Evolutionary conservation across 2,329 filamentous ascomycete species (phyloP).

Genomic region (Colletotrichum tanaceti): DNA sequence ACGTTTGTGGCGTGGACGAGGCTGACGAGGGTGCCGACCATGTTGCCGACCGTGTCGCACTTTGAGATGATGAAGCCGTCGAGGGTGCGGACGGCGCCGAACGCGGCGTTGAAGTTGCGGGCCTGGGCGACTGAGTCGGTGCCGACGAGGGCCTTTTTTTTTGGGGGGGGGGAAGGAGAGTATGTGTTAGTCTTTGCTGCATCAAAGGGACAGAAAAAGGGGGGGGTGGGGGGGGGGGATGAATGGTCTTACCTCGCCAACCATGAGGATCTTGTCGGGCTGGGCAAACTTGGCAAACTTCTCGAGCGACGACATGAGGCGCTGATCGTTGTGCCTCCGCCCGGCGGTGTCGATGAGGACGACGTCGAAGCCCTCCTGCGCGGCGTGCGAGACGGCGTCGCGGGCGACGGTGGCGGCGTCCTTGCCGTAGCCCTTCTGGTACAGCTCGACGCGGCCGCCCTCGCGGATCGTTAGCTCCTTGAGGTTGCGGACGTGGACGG

Average conservation of each 20-base stretch:
- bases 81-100: conserved; percentile 81
- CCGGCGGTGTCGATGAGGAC: conserved; percentile 98
- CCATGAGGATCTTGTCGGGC: conserved; percentile 99
- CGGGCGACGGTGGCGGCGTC: conserved; percentile 96
- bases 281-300: conserved; percentile 97
- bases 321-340: conserved; percentile 92
- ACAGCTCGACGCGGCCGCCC: conserved; percentile 87
- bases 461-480: conserved; percentile 89
- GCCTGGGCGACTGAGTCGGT: conserved; percentile 96
- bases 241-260: conserved; percentile 68
- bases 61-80: conserved; percentile 99
- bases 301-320: conserved; percentile 95
- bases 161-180: background rate
- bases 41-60: conserved; percentile 99
- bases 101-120: conserved; percentile 93
- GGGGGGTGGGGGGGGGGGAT: background rate
- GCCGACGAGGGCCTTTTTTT: conserved; percentile 82
- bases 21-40: conserved; percentile 94
- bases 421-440: conserved; percentile 97
- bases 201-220: background rate
- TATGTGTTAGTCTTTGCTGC: conserved; percentile 4
- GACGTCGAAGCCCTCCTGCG: conserved; percentile 83
- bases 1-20: conserved; percentile 98
- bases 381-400: conserved; percentile 87
- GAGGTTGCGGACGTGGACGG: conserved; percentile 93